Evolutionary conservation across 1,139 yeast genomes (phyloP), one percentile per base, ranked within the genome.

Genomic region (Meyerozyma athensensis): DNA sequence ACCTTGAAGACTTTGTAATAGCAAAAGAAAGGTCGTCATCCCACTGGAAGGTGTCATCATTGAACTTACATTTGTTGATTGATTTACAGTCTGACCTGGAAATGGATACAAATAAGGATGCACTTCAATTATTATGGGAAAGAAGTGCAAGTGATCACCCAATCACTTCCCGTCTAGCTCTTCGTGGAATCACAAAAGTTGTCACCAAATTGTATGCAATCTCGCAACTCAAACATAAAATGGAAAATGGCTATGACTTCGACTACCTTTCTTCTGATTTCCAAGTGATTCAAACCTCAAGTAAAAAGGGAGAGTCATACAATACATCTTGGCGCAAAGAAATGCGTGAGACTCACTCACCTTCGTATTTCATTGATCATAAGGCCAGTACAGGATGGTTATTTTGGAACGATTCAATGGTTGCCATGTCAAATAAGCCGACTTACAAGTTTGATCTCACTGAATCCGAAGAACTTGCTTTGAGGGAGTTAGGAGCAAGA

Each of bases 101-200:
- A 43, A 59, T 77, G 21, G 65, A 69, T 2, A 59, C 75, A 1
- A 67, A 68, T 33, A 53, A 63, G 4, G 64, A 65, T 1, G 66
- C 75, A 1, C 53, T 84, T 13, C 59, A 59, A 21, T 53, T 74
- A 7, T 64, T 89, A 34, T 66, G 77, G 10, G 62, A 67, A 10
- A 75, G 75, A 33, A 74, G 86, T 0, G 61, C 76, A n/a, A 72
- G 76, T 17, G 79, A 78, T 26, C 96, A 89, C 56, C 97, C 97
- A 0, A 64, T 74, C 3, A 66, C 86, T 32, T 72, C 90, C 1
- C 72, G 80, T 39, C 60, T 77, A 33, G 82, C 86, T 9, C 63
- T 83, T 41, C 79, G 77, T 41, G 86, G 90, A 9, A 56, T 84
- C 16, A 66, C 83, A 3, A 70, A 76, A 26, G 51, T 85, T 13